These are phyloP conservation scores for Darksidea phi DNA, from an alignment of 495 filamentous ascomycete genomes.

Conservation along the genomic window DNA sequence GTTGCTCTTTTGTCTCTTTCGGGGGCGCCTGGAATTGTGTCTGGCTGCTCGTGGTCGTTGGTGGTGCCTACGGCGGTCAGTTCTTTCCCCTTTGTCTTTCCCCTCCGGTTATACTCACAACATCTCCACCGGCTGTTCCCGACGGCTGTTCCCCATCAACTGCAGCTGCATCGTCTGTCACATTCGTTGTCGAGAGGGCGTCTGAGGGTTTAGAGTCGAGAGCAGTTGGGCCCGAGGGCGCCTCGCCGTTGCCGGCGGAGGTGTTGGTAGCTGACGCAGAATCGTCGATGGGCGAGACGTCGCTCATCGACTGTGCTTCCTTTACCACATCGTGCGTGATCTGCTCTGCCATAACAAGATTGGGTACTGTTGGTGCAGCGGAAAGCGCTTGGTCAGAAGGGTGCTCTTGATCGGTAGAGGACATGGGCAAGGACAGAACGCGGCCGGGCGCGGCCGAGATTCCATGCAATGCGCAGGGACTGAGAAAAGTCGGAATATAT, in stretches of 20 bases:
- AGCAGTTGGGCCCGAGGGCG: conserved; percentile 44
- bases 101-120: conserved; percentile 12
- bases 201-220: conserved; percentile 29
- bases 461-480: conserved; percentile 13
- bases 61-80: conserved; percentile 13
- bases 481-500: conserved; percentile 33
- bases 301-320: conserved; percentile 72
- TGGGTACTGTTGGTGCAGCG: conserved; percentile 52
- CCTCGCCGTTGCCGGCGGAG: conserved; percentile 58
- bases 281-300: conserved; percentile 68
- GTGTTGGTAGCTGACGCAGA: conserved; percentile 62
- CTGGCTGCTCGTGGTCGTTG: background rate
- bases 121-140: conserved; percentile 15
- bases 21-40: conserved; percentile 24
- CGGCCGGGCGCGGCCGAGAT: conserved; percentile 23
- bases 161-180: conserved; percentile 13
- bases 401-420: conserved; percentile 22
- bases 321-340: conserved; percentile 75
- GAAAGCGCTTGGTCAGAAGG: conserved; percentile 35
- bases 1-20: conserved; percentile 38
- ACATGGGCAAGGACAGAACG: conserved; percentile 31
- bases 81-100: background rate
- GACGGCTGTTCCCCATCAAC: conserved; percentile 5
- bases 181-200: background rate
- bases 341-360: conserved; percentile 82